phyloP scores from a whole-genome alignment of 1,284 basidiomycete genomes.

The Tetrapyrgos nigripes region DNA sequence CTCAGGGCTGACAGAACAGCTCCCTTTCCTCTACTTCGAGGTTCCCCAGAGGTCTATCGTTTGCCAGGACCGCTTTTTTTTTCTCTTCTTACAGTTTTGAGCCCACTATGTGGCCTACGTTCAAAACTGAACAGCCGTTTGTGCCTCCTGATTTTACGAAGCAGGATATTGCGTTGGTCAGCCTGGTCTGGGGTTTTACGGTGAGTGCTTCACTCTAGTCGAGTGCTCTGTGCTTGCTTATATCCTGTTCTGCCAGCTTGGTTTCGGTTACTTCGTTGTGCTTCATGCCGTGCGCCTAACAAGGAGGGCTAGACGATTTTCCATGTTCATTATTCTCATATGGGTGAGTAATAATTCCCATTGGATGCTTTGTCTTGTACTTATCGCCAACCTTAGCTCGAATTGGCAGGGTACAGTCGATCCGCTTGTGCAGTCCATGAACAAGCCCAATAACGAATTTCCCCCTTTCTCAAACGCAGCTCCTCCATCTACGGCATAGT shows the following conservation, averaged over 20 bases:
- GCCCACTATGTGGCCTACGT: background rate
- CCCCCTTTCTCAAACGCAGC: no score
- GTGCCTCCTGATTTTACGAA: background rate
- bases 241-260: background rate
- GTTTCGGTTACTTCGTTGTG: background rate
- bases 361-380: background rate
- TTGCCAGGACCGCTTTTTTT: background rate
- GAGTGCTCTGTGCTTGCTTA: background rate
- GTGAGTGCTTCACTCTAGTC: background rate
- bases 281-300: background rate
- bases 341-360: background rate
- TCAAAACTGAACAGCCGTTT: background rate
- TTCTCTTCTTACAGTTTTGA: background rate
- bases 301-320: background rate
- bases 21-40: no score
- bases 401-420: background rate
- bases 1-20: no score
- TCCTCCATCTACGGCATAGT: background rate
- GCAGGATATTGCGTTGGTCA: background rate
- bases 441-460: background rate
- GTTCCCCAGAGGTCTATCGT: background rate
- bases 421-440: background rate
- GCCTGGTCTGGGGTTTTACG: background rate
- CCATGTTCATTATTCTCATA: background rate
- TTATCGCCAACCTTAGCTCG: slow-evolving; percentile 2